Conservation (phyloP, 257 asterid species). For the Parsonsia alboflavescens region DNA sequence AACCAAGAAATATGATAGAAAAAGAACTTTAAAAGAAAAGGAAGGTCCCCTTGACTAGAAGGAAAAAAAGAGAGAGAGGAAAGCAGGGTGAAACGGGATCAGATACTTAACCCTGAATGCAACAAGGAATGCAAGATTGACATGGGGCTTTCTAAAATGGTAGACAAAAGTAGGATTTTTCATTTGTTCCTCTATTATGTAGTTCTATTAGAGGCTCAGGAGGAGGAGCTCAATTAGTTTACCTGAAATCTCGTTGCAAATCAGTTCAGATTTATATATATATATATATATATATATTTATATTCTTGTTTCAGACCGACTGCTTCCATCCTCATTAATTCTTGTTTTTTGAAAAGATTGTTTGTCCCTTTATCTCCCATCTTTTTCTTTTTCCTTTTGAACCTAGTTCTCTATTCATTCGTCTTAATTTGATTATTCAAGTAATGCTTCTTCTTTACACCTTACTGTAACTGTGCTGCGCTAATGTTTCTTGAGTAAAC, state of each 20-base stretch:
- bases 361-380: background rate
- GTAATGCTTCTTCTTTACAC: no score
- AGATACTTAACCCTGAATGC: no score
- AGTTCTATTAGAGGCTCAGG: background rate
- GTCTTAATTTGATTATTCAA: no score
- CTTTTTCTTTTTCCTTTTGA: background rate
- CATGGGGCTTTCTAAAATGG: background rate
- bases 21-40: no score
- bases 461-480: background rate
- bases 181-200: background rate
- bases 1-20: background rate
- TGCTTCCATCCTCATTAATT: background rate
- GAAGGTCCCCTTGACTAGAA: background rate
- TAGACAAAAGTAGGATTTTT: background rate
- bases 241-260: background rate
- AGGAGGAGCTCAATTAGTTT: background rate
- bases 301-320: background rate
- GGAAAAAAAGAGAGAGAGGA: background rate
- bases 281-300: no score
- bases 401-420: background rate
- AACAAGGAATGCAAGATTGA: background rate
- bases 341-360: background rate
- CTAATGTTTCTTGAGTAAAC: background rate
- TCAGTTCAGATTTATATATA: background rate
- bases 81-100: background rate